A percentile compares a stretch with the other conserved stretches of the same genome.
Evolutionary conservation across 2,329 filamentous ascomycete species (phyloP).

Genomic region (Teratosphaeria viscida): DNA sequence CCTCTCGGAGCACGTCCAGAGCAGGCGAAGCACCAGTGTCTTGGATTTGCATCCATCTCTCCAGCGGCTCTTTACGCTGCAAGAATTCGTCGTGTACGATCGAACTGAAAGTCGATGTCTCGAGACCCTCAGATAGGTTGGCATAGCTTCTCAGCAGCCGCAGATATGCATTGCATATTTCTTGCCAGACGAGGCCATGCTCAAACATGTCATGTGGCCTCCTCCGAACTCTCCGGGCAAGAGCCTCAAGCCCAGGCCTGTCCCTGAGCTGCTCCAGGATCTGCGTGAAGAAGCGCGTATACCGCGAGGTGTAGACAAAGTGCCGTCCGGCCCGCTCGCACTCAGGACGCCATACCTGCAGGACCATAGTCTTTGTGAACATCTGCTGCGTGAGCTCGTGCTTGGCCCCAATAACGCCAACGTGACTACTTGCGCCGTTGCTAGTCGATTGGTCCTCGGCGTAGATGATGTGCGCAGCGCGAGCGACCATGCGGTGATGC

Average conservation of each 20-base stretch:
- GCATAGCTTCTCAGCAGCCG: constrained; percentile 47
- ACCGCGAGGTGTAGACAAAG: constrained; percentile 83
- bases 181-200: constrained; percentile 52
- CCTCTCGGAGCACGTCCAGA: constrained; percentile 55
- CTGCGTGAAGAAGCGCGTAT: constrained; percentile 70
- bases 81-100: constrained; percentile 57
- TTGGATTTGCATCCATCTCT: constrained; percentile 44
- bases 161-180: constrained; percentile 49
- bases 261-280: constrained; percentile 67
- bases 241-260: constrained; percentile 61
- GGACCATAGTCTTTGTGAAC: constrained; percentile 88
- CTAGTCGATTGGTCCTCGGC: constrained; percentile 31
- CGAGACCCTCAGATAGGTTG: constrained; percentile 49
- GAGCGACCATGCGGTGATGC: constrained; percentile 84
- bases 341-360: constrained; percentile 93
- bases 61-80: constrained; percentile 47
- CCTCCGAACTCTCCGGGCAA: constrained; percentile 70
- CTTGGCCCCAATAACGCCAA: constrained; percentile 53
- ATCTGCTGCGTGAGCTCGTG: constrained; percentile 72
- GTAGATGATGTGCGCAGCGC: constrained; percentile 55
- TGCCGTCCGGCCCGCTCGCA: constrained; percentile 75
- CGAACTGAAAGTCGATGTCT: constrained; percentile 54
- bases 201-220: constrained; percentile 66
- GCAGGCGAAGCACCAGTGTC: constrained; percentile 36
- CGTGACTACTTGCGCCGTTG: constrained; percentile 2